Conservation (phyloP, 345 rosid species). For the Eucalyptus regnans region DNA sequence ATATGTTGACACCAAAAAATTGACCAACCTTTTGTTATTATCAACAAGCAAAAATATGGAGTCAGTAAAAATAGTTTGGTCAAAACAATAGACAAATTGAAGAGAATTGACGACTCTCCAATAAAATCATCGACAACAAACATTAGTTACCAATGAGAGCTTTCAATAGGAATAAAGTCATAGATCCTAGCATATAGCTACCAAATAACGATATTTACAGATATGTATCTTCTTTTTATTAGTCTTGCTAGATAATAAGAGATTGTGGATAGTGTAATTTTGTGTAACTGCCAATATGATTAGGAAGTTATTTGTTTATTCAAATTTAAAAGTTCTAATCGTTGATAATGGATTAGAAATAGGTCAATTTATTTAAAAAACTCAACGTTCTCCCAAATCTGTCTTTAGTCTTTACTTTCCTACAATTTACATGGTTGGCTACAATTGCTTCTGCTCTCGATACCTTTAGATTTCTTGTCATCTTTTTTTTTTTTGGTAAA, state of each 20-base stretch:
- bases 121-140: not conserved
- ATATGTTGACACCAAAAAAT: not conserved
- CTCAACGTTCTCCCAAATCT: not conserved
- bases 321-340: not conserved
- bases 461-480: not conserved
- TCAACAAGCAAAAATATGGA: not conserved
- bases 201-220: too few species aligned
- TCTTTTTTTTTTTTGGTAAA: not conserved
- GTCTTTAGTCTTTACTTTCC: too few species aligned
- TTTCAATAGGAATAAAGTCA: not conserved
- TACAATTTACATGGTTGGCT: not conserved
- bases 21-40: not conserved
- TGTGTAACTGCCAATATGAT: not conserved
- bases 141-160: not conserved
- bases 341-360: not conserved
- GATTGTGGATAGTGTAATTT: not conserved
- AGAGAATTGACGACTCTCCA: not conserved
- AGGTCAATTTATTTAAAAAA: too few species aligned
- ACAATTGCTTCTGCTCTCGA: rapidly evolving
- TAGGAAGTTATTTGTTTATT: not conserved
- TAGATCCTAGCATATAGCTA: too few species aligned
- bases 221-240: too few species aligned
- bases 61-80: too few species aligned
- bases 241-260: not conserved
- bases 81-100: not conserved